Evolutionary conservation across 257 asterid species (phyloP).

Genomic region (Knoxia roxburghii): DNA sequence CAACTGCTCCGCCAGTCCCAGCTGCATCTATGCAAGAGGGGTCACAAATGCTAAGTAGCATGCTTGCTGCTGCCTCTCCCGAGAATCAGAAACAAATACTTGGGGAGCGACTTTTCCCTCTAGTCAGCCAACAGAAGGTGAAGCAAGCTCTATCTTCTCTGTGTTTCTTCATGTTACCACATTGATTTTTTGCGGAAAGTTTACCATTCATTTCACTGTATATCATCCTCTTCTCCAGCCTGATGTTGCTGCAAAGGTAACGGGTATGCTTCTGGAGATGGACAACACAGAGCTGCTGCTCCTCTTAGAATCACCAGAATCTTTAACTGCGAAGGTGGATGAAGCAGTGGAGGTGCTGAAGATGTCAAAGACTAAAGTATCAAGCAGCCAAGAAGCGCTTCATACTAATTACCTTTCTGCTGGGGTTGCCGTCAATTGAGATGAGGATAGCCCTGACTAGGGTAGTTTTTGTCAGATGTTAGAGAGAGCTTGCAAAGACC

Average conservation of each 20-base stretch:
- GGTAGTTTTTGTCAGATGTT: neutral
- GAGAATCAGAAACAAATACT: slow-evolving; percentile 68
- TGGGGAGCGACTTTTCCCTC: slow-evolving; percentile 75
- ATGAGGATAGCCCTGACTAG: slow-evolving; percentile 4
- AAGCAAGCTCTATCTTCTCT: neutral
- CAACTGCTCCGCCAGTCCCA: slow-evolving; percentile 28
- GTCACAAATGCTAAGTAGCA: slow-evolving; percentile 51
- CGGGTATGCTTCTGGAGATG: slow-evolving; percentile 96
- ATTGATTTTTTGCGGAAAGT: too few relatives aligned
- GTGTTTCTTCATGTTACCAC: neutral
- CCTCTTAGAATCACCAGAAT: slow-evolving; percentile 65
- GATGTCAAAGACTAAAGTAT: slow-evolving; percentile 42
- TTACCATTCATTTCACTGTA: neutral
- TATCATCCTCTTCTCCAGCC: slow-evolving; percentile 55
- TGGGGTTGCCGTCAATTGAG: slow-evolving; percentile 48
- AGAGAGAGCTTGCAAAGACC: slow-evolving; percentile 3
- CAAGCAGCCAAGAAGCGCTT: slow-evolving; percentile 44
- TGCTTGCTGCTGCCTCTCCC: slow-evolving; percentile 64
- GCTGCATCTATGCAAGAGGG: slow-evolving; percentile 43
- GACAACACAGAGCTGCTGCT: slow-evolving; percentile 64
- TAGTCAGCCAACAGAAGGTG: slow-evolving; percentile 64
- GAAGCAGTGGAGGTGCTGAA: slow-evolving; percentile 72
- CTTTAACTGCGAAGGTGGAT: slow-evolving; percentile 59
- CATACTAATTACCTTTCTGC: slow-evolving; percentile 46
- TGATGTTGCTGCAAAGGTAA: slow-evolving; percentile 67